phyloP scores from a whole-genome alignment of 2,329 filamentous ascomycete genomes.

The Chaetomium sp. region DNA sequence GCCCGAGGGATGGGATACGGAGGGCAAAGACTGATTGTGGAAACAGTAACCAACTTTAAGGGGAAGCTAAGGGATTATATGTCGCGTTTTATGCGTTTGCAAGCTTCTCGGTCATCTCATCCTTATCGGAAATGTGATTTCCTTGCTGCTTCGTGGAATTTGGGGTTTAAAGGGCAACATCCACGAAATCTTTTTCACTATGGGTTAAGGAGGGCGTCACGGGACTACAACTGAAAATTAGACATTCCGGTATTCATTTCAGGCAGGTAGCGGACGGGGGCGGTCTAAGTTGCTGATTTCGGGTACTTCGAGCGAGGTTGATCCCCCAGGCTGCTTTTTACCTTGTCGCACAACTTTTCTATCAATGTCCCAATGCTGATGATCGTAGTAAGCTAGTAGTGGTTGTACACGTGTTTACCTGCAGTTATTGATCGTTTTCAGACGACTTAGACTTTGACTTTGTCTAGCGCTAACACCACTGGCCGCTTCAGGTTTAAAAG shows the following conservation, averaged over 20 bases:
- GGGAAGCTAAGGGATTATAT: background rate
- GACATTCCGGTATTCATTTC: background rate
- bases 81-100: background rate
- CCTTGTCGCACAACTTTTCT: slow-evolving; percentile 6
- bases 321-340: background rate
- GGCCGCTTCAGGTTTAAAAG: too few species aligned
- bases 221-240: background rate
- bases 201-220: slow-evolving; percentile 4
- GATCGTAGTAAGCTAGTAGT: background rate
- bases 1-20: slow-evolving; percentile 76
- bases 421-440: too few species aligned
- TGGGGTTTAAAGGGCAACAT: background rate
- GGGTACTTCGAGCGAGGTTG: background rate
- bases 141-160: background rate
- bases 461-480: too few species aligned
- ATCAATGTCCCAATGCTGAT: background rate
- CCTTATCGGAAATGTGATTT: background rate
- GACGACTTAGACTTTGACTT: too few species aligned
- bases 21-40: slow-evolving; percentile 34
- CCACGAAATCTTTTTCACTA: background rate
- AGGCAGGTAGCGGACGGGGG: background rate
- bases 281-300: background rate
- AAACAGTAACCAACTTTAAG: background rate
- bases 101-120: slow-evolving; percentile 10
- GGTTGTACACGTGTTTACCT: too few species aligned